A percentile compares a stretch with the other conserved stretches of the same genome.
Evolutionary conservation across 1,284 basidiomycete species (phyloP).

Genomic region (Trichosporon sp.): DNA sequence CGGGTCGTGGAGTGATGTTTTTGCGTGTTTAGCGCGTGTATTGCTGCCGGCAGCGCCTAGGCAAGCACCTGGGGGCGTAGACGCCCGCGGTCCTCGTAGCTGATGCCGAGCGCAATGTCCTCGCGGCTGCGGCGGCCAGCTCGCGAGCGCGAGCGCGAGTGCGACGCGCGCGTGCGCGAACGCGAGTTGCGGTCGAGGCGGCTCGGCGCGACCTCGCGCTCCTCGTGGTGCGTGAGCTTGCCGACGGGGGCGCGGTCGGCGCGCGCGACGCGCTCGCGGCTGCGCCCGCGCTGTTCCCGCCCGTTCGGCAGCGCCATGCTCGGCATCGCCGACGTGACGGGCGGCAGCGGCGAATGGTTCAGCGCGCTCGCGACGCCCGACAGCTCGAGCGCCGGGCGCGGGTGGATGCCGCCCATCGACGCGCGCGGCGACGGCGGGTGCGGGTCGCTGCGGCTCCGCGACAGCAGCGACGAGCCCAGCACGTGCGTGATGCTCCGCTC

Average conservation of each 20-base stretch:
- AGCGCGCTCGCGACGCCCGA: background rate
- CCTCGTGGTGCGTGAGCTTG: constrained; percentile 32
- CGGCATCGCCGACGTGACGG: constrained; percentile 10
- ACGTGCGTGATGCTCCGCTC: constrained; percentile 16
- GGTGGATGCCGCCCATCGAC: constrained; percentile 14
- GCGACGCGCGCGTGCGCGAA: constrained; percentile 19
- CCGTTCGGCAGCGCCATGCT: background rate
- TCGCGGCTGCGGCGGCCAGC: constrained; percentile 6
- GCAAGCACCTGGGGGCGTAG: constrained; percentile 10
- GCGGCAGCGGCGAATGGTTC: constrained; percentile 9
- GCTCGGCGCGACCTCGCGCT: constrained; percentile 41
- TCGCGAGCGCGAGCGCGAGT: constrained; percentile 14
- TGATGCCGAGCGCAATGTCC: constrained; percentile 13
- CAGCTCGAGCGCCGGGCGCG: constrained; percentile 13
- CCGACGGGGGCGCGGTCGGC: constrained; percentile 19
- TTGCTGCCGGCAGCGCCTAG: background rate
- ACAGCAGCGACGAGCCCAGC: constrained; percentile 29
- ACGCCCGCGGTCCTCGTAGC: constrained; percentile 13
- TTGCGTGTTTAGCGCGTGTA: background rate
- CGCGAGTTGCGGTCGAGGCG: constrained; percentile 14
- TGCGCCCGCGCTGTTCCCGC: constrained; percentile 29
- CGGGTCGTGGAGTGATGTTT: background rate
- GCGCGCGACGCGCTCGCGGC: constrained; percentile 30
- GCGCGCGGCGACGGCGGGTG: constrained; percentile 20
- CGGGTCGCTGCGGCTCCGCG: constrained; percentile 44